Evolutionary conservation across 306 rosid species (phyloP).

Genomic region (Prunus kanzakura): DNA sequence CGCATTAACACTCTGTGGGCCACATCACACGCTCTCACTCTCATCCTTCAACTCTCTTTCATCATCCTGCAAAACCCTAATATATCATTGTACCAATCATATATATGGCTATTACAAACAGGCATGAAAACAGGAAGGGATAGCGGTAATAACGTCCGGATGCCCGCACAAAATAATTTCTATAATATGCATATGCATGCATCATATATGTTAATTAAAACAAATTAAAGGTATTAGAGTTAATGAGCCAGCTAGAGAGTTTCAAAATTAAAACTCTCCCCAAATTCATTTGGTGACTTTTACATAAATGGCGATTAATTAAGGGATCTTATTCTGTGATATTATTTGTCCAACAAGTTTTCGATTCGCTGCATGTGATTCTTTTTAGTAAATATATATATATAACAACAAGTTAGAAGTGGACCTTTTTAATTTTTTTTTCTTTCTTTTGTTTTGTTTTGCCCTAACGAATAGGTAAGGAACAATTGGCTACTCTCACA

Average conservation of each 20-base stretch:
- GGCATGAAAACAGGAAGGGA: no score
- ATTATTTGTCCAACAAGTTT: slow-evolving; percentile 11
- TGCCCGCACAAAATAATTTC: neutral
- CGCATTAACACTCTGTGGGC: slow-evolving; percentile 20
- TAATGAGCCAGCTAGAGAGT: neutral
- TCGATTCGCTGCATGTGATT: slow-evolving; percentile 13
- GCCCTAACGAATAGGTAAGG: neutral
- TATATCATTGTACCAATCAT: slow-evolving; percentile 5
- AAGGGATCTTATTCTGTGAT: slow-evolving; percentile 3
- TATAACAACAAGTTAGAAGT: slow-evolving; percentile 1
- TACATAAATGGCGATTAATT: neutral
- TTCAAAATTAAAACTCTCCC: neutral
- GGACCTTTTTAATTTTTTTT: neutral
- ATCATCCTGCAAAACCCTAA: neutral
- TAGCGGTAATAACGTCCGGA: no score
- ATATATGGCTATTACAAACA: no score
- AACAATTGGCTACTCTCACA: slow-evolving; percentile 5
- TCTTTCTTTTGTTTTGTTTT: neutral
- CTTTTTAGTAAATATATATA: neutral
- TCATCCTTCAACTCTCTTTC: neutral
- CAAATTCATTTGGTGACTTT: no score
- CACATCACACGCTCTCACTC: slow-evolving; percentile 8
- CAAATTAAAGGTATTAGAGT: neutral
- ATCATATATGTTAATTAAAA: neutral
- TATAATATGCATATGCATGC: neutral